Evolutionary conservation across 208 protist species (phyloP).

Genomic region (Sergeia podlipaevii): DNA sequence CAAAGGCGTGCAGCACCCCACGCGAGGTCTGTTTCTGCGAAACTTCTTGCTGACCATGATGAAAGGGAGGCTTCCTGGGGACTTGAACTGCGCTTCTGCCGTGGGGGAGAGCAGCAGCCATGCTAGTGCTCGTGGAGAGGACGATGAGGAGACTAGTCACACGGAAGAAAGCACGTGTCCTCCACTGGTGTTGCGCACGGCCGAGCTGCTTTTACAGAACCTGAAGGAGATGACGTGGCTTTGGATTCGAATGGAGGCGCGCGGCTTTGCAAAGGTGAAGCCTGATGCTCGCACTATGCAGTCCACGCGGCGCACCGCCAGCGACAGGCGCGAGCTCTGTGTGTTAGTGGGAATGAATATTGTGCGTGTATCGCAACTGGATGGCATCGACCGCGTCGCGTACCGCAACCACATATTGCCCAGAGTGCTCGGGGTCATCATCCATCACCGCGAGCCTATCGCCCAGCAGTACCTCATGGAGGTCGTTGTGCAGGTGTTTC

Average conservation of each 20-base stretch:
- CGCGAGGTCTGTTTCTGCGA: constrained; percentile 97
- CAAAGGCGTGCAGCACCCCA: constrained; percentile 99
- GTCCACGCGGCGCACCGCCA: constrained; percentile 51
- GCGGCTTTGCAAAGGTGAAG: constrained; percentile 37
- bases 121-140: too few species aligned
- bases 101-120: too few species aligned
- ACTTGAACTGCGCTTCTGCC: constrained; percentile 29
- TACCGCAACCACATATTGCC: constrained; percentile 91
- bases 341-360: constrained; percentile 98
- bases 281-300: constrained; percentile 10
- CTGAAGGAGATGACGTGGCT: constrained; percentile 99
- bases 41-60: constrained; percentile 96
- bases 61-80: constrained; percentile 97
- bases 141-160: not conserved
- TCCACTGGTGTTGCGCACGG: constrained; percentile 88
- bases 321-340: constrained; percentile 94
- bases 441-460: constrained; percentile 95
- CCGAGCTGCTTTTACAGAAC: constrained; percentile 96
- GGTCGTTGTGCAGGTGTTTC: constrained; percentile 97
- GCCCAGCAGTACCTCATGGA: constrained; percentile 99
- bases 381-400: constrained; percentile 89
- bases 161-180: constrained; percentile 39
- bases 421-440: constrained; percentile 86
- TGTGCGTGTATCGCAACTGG: constrained; percentile 94
- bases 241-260: constrained; percentile 98